A percentile compares a stretch with the other conserved stretches of the same genome.
These are phyloP conservation scores for Pelagophyceae sp. DNA, from an alignment of 352 stramenopile species.

Conservation along the genomic window DNA sequence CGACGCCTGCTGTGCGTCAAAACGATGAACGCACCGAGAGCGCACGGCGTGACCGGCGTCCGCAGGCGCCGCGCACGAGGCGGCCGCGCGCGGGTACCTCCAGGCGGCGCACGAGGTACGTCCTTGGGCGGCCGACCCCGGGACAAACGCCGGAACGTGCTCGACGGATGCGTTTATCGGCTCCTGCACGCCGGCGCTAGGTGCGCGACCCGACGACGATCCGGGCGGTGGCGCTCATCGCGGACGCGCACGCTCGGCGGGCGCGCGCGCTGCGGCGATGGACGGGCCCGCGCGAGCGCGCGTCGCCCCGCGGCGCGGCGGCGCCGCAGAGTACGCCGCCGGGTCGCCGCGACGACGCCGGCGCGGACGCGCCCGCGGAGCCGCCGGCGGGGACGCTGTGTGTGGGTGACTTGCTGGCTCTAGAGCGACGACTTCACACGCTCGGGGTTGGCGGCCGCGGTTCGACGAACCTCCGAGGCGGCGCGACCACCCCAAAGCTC, in stretches of 20 bases:
- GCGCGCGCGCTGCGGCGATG: not conserved
- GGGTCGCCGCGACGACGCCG: not conserved
- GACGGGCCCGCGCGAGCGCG: no score
- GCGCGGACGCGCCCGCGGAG: not conserved
- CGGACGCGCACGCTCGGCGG: not conserved
- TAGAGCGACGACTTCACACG: slow-evolving; percentile 11
- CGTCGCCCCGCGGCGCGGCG: not conserved
- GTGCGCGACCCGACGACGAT: not conserved
- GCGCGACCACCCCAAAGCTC: not conserved
- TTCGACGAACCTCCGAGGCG: not conserved
- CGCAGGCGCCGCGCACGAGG: not conserved
- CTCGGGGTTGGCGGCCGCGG: not conserved
- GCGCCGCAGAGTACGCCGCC: not conserved
- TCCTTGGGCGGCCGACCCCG: not conserved
- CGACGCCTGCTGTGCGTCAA: not conserved
- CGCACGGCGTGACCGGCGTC: no score
- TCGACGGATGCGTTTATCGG: no score
- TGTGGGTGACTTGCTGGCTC: slow-evolving; percentile 1
- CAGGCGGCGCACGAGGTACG: not conserved
- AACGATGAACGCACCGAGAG: no score
- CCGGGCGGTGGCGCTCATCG: not conserved
- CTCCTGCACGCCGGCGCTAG: no score
- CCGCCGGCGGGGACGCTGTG: slow-evolving; percentile 4
- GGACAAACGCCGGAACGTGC: not conserved
- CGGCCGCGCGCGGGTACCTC: not conserved